Conservation (phyloP, 495 filamentous ascomycete species). For the Astrothelium macrocarpum region DNA sequence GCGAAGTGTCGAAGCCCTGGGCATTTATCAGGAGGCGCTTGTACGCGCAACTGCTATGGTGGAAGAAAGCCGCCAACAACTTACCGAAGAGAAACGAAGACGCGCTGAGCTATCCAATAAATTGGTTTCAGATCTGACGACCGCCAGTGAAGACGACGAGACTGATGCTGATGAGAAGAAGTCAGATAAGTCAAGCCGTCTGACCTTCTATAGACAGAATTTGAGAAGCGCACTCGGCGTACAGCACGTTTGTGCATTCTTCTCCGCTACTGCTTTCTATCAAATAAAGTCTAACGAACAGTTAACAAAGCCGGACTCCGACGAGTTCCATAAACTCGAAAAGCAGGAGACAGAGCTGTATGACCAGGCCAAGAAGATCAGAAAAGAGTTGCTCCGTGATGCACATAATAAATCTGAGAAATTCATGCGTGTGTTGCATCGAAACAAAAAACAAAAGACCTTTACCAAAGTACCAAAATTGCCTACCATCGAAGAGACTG, state of each 20-base stretch:
- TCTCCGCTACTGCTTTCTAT: conserved; percentile 70
- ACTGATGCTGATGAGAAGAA: conserved; percentile 35
- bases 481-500: conserved; percentile 38
- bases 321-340: conserved; percentile 55
- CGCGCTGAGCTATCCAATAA: conserved; percentile 16
- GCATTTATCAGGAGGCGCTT: conserved; percentile 55
- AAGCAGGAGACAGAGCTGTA: conserved; percentile 62
- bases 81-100: conserved; percentile 42
- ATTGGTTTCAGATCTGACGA: not conserved
- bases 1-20: conserved; percentile 47
- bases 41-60: conserved; percentile 48
- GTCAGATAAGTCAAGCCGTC: conserved; percentile 36
- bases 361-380: conserved; percentile 62
- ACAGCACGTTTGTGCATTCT: conserved; percentile 74
- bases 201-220: conserved; percentile 53
- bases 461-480: conserved; percentile 59
- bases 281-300: conserved; percentile 64
- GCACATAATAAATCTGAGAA: conserved; percentile 27
- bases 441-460: conserved; percentile 37
- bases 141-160: conserved; percentile 19
- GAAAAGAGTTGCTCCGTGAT: conserved; percentile 58
- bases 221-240: conserved; percentile 66
- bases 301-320: conserved; percentile 52
- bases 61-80: conserved; percentile 50
- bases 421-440: conserved; percentile 43